Conservation (phyloP, 2,329 filamentous ascomycete genomes). For the Ascosphaera apis region DNA sequence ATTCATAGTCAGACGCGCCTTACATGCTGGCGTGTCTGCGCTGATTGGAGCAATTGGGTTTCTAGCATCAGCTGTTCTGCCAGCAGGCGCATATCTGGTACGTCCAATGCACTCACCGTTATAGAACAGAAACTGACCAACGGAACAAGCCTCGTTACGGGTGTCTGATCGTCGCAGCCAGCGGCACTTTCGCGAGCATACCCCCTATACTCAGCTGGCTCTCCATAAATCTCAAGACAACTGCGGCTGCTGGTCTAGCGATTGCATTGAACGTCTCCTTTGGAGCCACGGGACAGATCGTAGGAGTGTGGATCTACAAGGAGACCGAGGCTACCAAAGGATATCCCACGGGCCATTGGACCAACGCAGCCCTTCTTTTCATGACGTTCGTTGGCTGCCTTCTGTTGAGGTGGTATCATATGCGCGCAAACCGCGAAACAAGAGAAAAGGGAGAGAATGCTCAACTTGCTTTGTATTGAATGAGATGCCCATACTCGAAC, state of each 20-base stretch:
- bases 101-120: conserved; percentile 3
- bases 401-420: conserved; percentile 33
- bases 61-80: conserved; percentile 39
- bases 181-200: conserved; percentile 44
- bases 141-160: conserved; percentile 33
- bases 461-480: too few relatives aligned
- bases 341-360: conserved; percentile 49
- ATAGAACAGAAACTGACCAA: neutral
- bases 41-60: conserved; percentile 33
- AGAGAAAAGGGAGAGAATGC: too few relatives aligned
- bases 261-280: conserved; percentile 48
- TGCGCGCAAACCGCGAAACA: too few relatives aligned
- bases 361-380: conserved; percentile 36
- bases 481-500: too few relatives aligned
- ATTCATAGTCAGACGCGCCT: conserved; percentile 20
- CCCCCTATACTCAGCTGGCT: conserved; percentile 50
- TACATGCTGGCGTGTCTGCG: conserved; percentile 27
- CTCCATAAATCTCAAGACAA: conserved; percentile 42
- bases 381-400: conserved; percentile 34
- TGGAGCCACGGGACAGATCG: conserved; percentile 46
- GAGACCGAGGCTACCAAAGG: conserved; percentile 33
- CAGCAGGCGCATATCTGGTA: conserved; percentile 32
- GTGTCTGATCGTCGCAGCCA: conserved; percentile 43
- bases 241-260: conserved; percentile 41
- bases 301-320: conserved; percentile 54